Conservation (phyloP, 176 grass and related monocot species). For the Triticum turgidum region DNA sequence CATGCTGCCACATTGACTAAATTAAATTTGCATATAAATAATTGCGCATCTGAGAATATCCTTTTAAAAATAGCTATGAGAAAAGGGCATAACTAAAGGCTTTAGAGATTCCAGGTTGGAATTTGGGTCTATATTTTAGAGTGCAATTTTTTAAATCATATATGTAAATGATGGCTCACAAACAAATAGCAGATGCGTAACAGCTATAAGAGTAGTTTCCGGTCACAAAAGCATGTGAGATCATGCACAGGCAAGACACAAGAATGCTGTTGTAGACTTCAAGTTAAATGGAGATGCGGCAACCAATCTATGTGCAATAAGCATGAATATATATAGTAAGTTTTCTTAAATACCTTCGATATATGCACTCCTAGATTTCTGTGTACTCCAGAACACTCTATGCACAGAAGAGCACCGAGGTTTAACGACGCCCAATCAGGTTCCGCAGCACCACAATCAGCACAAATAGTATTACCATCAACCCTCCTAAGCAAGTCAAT, state of each 20-base stretch:
- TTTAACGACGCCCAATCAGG: slow-evolving; percentile 99
- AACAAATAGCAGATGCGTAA: neutral
- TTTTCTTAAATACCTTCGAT: slow-evolving; percentile 72
- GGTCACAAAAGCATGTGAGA: neutral
- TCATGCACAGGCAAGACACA: slow-evolving; percentile 15
- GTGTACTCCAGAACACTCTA: slow-evolving; percentile 97
- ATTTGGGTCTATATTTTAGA: neutral
- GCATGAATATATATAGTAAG: slow-evolving; percentile 23
- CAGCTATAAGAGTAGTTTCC: neutral
- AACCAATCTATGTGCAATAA: slow-evolving; percentile 20
- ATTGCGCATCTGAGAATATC: neutral
- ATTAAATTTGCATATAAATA: slow-evolving; percentile 2
- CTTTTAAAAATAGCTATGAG: neutral
- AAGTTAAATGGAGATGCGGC: slow-evolving; percentile 12
- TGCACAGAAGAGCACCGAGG: slow-evolving; percentile 93
- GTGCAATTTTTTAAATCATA: neutral
- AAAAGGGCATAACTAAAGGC: slow-evolving; percentile 21
- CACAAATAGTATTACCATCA: slow-evolving; percentile 77
- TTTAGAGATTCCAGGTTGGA: neutral
- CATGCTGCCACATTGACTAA: neutral
- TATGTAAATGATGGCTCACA: neutral
- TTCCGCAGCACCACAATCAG: slow-evolving; percentile 80
- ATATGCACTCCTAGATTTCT: slow-evolving; percentile 99
- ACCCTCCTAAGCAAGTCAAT: slow-evolving; percentile 87
- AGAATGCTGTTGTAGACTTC: neutral